Conservation (phyloP, 2,329 filamentous ascomycete genomes). For the Microdochium bolleyi region DNA sequence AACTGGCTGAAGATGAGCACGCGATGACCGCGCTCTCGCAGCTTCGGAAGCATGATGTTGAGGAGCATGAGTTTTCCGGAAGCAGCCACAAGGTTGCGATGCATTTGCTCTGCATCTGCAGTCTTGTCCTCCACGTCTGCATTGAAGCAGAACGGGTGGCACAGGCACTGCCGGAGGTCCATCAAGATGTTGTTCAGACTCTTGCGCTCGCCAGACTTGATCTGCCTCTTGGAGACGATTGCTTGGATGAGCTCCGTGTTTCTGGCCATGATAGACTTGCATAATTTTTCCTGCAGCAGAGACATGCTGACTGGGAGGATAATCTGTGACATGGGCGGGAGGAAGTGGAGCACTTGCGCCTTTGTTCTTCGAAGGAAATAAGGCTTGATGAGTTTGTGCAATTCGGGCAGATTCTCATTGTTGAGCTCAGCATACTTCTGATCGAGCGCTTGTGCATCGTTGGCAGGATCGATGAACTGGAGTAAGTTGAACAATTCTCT, state of each 20-base stretch:
- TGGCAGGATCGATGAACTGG: conserved; percentile 74
- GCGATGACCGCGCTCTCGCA: conserved; percentile 77
- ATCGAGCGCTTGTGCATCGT: conserved; percentile 67
- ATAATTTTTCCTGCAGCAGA: conserved; percentile 84
- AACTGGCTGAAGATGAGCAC: conserved; percentile 97
- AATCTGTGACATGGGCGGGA: conserved; percentile 89
- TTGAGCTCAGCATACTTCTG: conserved; percentile 69
- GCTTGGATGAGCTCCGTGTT: conserved; percentile 83
- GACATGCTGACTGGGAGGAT: conserved; percentile 97
- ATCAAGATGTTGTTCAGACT: conserved; percentile 91
- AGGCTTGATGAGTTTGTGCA: conserved; percentile 76
- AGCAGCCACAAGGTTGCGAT: conserved; percentile 82
- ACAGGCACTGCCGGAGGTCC: conserved; percentile 89
- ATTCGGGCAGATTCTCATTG: conserved; percentile 68
- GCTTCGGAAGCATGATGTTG: conserved; percentile 77
- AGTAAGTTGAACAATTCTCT: conserved; percentile 93
- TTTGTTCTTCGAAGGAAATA: conserved; percentile 74
- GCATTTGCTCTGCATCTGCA: conserved; percentile 48
- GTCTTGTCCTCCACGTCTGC: conserved; percentile 79
- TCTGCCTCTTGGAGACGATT: conserved; percentile 64
- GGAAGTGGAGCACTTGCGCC: conserved; percentile 78
- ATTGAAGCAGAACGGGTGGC: conserved; percentile 94
- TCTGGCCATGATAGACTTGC: conserved; percentile 86
- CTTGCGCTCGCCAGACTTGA: conserved; percentile 65
- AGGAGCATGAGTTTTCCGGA: conserved; percentile 83